Evolutionary conservation across 306 rosid species (phyloP), one percentile per base, ranked within the genome.

Genomic region (Malus orientalis): DNA sequence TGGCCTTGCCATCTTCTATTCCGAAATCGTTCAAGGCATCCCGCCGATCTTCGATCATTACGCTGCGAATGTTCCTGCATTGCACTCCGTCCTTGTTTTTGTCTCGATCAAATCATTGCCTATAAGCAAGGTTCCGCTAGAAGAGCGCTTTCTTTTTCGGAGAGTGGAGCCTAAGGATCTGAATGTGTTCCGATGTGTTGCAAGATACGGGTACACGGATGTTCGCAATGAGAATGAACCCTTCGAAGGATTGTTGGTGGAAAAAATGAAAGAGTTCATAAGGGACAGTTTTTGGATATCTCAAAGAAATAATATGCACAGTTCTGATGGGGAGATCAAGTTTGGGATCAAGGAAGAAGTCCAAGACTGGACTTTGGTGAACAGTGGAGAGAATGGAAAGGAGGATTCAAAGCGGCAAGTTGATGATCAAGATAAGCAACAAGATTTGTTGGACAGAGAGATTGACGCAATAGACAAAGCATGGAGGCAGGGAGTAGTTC

Each of bases 1-100:
- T 1, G 94, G 96, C 4, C 86, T 94, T 5, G 96, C 91, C 58
- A 67, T 94, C 69, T 87, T 94, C 83, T 88, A 94, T 77, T 94
- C 97, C 0, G 94, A 94, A 66, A 93, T 94, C 32, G 98, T 91
- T 76, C 96, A 93, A 14, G 98, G 96, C 32, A 85, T 93, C 49
- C 98, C 98, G 0, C 97, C 98, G 3, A 91, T 93, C 71, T 88
- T 93, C 91, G 83, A 85, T 67, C 97, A 89, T 27, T 91, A 87
- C 44, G 81, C 85, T 4, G 79, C 15, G 12, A 91, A 91, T 47
- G 84, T 93, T 32, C 97, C 96, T 0, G 90, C 91, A 3, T 42
- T 93, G 40, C 97, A 91, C 75, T 86, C 90, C 1, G 87, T 86
- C 2, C 85, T 91, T 6, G 82, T 91, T 29, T 91, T 91, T 23